Evolutionary conservation across 257 asterid species (phyloP).

Genomic region (Striga asiatica): DNA sequence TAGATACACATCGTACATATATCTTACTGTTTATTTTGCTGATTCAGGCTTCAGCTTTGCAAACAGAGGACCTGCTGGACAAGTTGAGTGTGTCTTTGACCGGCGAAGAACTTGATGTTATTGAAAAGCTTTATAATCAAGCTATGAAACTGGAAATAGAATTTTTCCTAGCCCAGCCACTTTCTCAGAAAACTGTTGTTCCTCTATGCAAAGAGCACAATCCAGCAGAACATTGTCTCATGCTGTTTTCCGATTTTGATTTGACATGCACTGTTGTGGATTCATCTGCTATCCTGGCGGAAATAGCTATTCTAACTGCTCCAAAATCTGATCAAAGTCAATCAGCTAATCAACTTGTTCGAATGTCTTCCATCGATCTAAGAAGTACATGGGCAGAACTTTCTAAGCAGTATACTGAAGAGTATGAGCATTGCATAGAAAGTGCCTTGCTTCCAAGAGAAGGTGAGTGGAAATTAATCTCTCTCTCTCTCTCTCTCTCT

Average conservation of each 20-base stretch:
- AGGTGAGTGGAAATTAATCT: slow-evolving; percentile 38
- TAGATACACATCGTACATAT: no score
- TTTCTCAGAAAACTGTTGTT: slow-evolving; percentile 51
- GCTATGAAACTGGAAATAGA: slow-evolving; percentile 76
- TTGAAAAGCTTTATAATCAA: slow-evolving; percentile 73
- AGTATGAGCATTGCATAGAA: slow-evolving; percentile 73
- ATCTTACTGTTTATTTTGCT: slow-evolving; percentile 6
- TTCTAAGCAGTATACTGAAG: slow-evolving; percentile 66
- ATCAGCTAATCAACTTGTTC: slow-evolving; percentile 45
- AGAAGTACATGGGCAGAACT: slow-evolving; percentile 63
- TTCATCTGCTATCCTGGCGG: slow-evolving; percentile 91
- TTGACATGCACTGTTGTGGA: slow-evolving; percentile 77
- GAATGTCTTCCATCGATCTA: slow-evolving; percentile 58
- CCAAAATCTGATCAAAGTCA: slow-evolving; percentile 49
- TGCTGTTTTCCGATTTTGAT: slow-evolving; percentile 87
- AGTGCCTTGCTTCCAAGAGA: slow-evolving; percentile 36
- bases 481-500: no score
- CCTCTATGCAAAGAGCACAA: slow-evolving; percentile 67
- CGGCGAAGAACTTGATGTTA: slow-evolving; percentile 71
- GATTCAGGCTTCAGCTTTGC: slow-evolving; percentile 49
- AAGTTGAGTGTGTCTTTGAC: slow-evolving; percentile 76
- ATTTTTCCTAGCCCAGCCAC: slow-evolving; percentile 76
- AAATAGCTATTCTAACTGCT: slow-evolving; percentile 64
- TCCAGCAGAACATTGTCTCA: slow-evolving; percentile 38
- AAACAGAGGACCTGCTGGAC: slow-evolving; percentile 76